Conservation (phyloP, 2,329 filamentous ascomycete genomes). For the Aspergillus pseudoterreus region DNA sequence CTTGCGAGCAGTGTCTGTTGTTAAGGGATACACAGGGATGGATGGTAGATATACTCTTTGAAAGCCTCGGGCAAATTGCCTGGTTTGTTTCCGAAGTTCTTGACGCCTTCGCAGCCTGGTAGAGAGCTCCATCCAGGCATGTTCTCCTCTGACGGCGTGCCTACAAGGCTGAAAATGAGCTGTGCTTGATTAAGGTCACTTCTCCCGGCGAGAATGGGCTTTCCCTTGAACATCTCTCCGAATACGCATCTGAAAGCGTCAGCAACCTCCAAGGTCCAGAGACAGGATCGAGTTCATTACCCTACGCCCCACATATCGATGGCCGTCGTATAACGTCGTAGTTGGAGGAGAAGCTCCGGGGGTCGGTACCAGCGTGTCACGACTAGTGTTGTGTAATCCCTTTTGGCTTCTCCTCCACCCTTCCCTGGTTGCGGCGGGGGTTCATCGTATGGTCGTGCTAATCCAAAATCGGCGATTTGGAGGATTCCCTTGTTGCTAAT, state of each 20-base stretch:
- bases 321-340: slow-evolving; percentile 90
- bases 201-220: slow-evolving; percentile 86
- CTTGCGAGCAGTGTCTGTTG: no score
- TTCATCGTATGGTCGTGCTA: slow-evolving; percentile 91
- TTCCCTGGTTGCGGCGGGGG: slow-evolving; percentile 69
- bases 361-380: slow-evolving; percentile 97
- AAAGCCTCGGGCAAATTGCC: slow-evolving; percentile 72
- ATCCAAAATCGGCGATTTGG: slow-evolving; percentile 95
- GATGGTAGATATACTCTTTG: slow-evolving; percentile 54
- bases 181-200: slow-evolving; percentile 87
- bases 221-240: slow-evolving; percentile 92
- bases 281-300: slow-evolving; percentile 48
- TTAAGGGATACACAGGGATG: no score
- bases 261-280: slow-evolving; percentile 9
- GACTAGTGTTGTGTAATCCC: slow-evolving; percentile 94
- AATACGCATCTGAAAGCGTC: slow-evolving; percentile 74
- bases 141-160: slow-evolving; percentile 79
- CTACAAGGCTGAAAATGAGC: slow-evolving; percentile 89
- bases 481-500: slow-evolving; percentile 92
- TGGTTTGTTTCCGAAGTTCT: slow-evolving; percentile 55
- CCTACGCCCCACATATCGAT: slow-evolving; percentile 99
- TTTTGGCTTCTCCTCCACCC: slow-evolving; percentile 76
- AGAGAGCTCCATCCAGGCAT: slow-evolving; percentile 90
- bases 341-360: slow-evolving; percentile 82
- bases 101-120: slow-evolving; percentile 74